Percentiles rank a stretch among this genome's conserved stretches.
Conservation (phyloP, 805 yeast species). For the Lipomyces yamadae region DNA sequence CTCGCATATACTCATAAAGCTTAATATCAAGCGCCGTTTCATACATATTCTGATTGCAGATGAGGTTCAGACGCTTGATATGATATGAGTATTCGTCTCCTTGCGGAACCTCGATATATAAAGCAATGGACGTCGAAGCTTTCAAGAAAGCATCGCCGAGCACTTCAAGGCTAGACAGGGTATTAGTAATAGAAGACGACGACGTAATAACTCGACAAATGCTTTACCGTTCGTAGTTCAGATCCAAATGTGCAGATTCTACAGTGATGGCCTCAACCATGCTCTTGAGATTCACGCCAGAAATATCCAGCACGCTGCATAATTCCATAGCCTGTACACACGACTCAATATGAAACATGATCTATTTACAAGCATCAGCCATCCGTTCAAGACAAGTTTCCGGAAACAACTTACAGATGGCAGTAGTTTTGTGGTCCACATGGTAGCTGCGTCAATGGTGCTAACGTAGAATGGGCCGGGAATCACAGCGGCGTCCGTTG, state of each 20-base stretch:
- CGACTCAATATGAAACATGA: constrained; percentile 14
- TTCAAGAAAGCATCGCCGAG: constrained; percentile 21
- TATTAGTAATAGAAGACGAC: background rate
- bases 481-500: constrained; percentile 7
- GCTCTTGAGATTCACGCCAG: background rate
- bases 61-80: constrained; percentile 8
- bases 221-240: constrained; percentile 8
- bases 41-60: constrained; percentile 20
- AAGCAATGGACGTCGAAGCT: constrained; percentile 9
- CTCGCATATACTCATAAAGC: constrained; percentile 8
- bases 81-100: constrained; percentile 15
- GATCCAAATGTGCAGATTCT: constrained; percentile 8
- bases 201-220: background rate
- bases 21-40: constrained; percentile 1
- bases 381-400: background rate
- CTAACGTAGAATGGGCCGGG: constrained; percentile 17
- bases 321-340: constrained; percentile 9
- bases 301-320: background rate
- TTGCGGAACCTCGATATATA: constrained; percentile 9
- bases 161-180: constrained; percentile 10
- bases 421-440: constrained; percentile 9
- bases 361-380: background rate
- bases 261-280: constrained; percentile 14
- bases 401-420: constrained; percentile 10
- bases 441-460: constrained; percentile 8